Conservation (phyloP, 2,329 filamentous ascomycete genomes). For the Fusarium stilboides region DNA sequence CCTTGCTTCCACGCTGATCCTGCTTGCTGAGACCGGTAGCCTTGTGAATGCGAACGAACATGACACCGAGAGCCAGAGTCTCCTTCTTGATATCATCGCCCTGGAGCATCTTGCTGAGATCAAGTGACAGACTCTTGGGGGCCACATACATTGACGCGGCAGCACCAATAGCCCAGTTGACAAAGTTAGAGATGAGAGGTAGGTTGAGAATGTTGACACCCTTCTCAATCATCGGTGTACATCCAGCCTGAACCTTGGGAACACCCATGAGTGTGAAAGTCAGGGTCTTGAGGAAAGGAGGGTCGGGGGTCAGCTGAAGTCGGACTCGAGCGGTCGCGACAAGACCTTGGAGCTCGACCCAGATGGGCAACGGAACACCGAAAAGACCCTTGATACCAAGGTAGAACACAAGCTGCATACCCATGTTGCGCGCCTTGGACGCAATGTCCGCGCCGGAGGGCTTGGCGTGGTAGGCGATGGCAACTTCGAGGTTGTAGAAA, state of each 20-base stretch:
- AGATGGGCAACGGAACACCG: slow-evolving; percentile 88
- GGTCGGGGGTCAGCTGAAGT: slow-evolving; percentile 88
- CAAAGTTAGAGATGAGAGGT: slow-evolving; percentile 94
- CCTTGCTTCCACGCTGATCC: slow-evolving; percentile 83
- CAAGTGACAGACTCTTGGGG: slow-evolving; percentile 93
- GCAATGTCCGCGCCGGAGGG: slow-evolving; percentile 79
- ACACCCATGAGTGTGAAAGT: slow-evolving; percentile 96
- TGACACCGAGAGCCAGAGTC: slow-evolving; percentile 85
- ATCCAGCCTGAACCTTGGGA: slow-evolving; percentile 90
- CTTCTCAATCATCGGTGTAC: slow-evolving; percentile 91
- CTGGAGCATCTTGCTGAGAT: slow-evolving; percentile 90
- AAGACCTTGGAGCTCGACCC: slow-evolving; percentile 90
- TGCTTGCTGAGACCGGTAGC: slow-evolving; percentile 92
- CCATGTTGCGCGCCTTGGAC: slow-evolving; percentile 93
- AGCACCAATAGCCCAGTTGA: slow-evolving; percentile 93
- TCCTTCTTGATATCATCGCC: slow-evolving; percentile 95
- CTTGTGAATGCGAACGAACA: slow-evolving; percentile 93
- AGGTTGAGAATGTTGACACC: slow-evolving; percentile 93
- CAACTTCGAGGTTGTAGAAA: slow-evolving; percentile 93
- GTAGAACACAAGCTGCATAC: slow-evolving; percentile 96
- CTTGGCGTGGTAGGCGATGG: slow-evolving; percentile 91
- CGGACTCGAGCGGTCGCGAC: slow-evolving; percentile 89
- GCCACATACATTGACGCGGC: slow-evolving; percentile 93
- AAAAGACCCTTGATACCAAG: slow-evolving; percentile 91
- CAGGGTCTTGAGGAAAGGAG: slow-evolving; percentile 91